Percentiles rank a stretch among this genome's conserved stretches.
phyloP scores from a whole-genome alignment of 2,329 filamentous ascomycete genomes.

The Leptodontidium sp. region DNA sequence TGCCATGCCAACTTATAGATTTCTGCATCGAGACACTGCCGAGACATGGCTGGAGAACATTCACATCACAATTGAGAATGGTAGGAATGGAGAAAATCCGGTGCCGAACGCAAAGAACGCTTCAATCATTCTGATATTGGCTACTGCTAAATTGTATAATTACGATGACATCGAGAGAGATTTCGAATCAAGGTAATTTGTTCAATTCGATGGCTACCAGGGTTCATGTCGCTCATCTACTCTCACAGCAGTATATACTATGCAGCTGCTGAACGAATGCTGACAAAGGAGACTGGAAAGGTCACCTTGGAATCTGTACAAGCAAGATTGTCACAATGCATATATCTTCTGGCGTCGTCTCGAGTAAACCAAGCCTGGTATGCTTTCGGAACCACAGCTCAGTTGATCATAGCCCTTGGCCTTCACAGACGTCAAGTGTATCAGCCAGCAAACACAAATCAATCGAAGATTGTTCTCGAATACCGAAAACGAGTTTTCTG shows the following conservation, averaged over 20 bases:
- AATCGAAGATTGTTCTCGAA: constrained; percentile 47
- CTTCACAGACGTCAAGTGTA: constrained; percentile 47
- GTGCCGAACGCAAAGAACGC: constrained; percentile 51
- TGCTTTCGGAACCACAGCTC: constrained; percentile 63
- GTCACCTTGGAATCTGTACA: constrained; percentile 65
- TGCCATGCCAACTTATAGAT: constrained; percentile 66
- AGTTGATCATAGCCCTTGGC: constrained; percentile 59
- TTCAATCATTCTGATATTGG: constrained; percentile 57
- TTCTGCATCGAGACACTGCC: constrained; percentile 61
- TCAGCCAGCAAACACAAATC: constrained; percentile 38
- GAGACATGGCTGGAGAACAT: constrained; percentile 56
- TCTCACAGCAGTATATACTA: constrained; percentile 16
- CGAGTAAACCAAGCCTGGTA: constrained; percentile 69
- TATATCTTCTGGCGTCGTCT: constrained; percentile 66
- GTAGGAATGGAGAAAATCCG: neutral
- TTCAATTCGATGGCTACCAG: neutral
- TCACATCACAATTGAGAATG: constrained; percentile 24
- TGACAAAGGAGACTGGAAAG: constrained; percentile 59
- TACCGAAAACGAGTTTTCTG: constrained; percentile 67
- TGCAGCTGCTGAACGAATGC: constrained; percentile 49
- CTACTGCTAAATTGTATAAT: constrained; percentile 55
- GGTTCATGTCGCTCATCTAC: neutral
- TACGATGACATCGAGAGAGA: constrained; percentile 41
- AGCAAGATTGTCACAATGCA: constrained; percentile 62
- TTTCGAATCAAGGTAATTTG: neutral